phyloP scores from a whole-genome alignment of 371 early-diverging fungal species.

The Gilbertella persicaria region DNA sequence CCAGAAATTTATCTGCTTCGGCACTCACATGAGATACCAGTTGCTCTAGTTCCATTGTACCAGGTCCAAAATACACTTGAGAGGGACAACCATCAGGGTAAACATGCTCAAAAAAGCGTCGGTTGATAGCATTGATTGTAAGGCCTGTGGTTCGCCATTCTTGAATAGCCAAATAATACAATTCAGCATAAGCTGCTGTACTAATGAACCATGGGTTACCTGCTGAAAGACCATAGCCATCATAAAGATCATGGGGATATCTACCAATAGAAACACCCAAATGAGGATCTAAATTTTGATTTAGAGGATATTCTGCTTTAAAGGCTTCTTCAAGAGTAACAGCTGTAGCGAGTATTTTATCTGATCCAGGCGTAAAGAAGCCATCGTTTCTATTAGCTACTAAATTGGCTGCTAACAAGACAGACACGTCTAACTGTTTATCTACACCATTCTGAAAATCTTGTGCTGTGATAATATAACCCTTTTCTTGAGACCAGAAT shows the following conservation, averaged over 20 bases:
- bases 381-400: conserved; percentile 31
- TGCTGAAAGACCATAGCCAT: conserved; percentile 53
- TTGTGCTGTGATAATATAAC: conserved; percentile 43
- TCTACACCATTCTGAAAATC: conserved; percentile 36
- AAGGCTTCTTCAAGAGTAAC: conserved; percentile 44
- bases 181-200: conserved; percentile 66
- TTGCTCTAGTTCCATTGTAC: conserved; percentile 17
- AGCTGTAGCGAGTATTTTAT: conserved; percentile 56
- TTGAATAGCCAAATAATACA: conserved; percentile 56
- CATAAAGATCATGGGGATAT: conserved; percentile 75
- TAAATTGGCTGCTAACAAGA: conserved; percentile 64
- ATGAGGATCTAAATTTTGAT: conserved; percentile 22
- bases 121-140: conserved; percentile 43
- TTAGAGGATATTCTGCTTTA: conserved; percentile 54
- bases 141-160: conserved; percentile 36
- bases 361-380: conserved; percentile 48
- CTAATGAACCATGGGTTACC: conserved; percentile 81
- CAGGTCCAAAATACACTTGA: conserved; percentile 14
- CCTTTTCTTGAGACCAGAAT: conserved; percentile 46
- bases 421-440: conserved; percentile 63
- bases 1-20: conserved; percentile 60
- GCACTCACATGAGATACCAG: conserved; percentile 16
- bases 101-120: conserved; percentile 34
- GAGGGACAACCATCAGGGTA: not conserved
- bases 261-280: conserved; percentile 65